Evolutionary conservation across 2,329 filamentous ascomycete species (phyloP).

Genomic region (Clathrospora elynae): DNA sequence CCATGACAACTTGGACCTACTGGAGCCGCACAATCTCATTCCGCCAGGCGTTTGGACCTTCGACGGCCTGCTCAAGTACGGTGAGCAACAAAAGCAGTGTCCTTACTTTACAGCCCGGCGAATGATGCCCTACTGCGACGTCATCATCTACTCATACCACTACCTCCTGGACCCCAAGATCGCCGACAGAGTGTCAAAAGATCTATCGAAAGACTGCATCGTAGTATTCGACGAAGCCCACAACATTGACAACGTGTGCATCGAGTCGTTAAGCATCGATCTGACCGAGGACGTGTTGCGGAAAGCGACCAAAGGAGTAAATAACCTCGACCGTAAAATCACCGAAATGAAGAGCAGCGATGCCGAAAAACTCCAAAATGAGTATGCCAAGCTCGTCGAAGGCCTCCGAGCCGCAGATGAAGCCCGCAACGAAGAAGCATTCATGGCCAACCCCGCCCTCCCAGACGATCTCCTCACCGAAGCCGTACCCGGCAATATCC

Average conservation of each 20-base stretch:
- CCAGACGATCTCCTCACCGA: conserved; percentile 94
- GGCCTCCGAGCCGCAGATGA: conserved; percentile 87
- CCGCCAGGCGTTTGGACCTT: conserved; percentile 96
- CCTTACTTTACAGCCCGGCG: conserved; percentile 94
- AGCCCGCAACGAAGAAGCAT: conserved; percentile 88
- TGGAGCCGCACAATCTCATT: conserved; percentile 93
- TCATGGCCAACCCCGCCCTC: conserved; percentile 94
- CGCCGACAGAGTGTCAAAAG: conserved; percentile 90
- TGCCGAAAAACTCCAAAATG: conserved; percentile 88
- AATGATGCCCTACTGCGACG: conserved; percentile 99
- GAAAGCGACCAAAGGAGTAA: conserved; percentile 86
- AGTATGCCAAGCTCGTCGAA: conserved; percentile 94
- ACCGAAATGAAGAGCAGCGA: conserved; percentile 95
- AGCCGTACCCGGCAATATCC: conserved; percentile 94
- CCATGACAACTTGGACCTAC: conserved; percentile 94
- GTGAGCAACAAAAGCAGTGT: conserved; percentile 94
- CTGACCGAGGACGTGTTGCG: conserved; percentile 92
- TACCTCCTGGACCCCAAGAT: conserved; percentile 98
- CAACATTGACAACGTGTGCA: conserved; percentile 99
- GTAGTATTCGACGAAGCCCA: conserved; percentile 98
- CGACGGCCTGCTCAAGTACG: conserved; percentile 84
- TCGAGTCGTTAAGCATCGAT: conserved; percentile 95
- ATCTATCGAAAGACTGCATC: conserved; percentile 97
- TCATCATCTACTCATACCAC: conserved; percentile 99
- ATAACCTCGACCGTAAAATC: conserved; percentile 89